phyloP scores from a whole-genome alignment of 768 basidiomycete species.

The Boletus pseudopeckii region DNA sequence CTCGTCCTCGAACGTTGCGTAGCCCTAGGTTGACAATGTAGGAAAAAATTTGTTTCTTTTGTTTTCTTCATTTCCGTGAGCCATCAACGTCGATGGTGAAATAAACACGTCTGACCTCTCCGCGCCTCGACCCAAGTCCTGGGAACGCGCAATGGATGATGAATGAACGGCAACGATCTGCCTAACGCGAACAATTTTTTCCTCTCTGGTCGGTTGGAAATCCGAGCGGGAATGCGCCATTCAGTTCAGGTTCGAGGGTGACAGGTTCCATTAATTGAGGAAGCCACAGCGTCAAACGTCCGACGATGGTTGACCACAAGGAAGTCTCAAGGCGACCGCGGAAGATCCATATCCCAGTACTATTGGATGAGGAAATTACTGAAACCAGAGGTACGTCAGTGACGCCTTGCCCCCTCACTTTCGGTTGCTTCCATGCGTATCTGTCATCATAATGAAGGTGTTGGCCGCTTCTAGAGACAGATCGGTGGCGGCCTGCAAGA shows the following conservation, averaged over 20 bases:
- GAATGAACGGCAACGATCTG: conserved; percentile 20
- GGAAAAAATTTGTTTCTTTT: conserved; percentile 25
- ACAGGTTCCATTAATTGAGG: conserved; percentile 24
- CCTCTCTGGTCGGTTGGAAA: conserved; percentile 5
- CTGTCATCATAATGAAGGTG: conserved; percentile 15
- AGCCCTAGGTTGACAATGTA: conserved; percentile 14
- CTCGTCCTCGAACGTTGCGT: conserved; percentile 8
- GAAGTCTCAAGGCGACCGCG: conserved; percentile 27
- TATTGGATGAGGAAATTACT: conserved; percentile 12
- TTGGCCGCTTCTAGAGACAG: conserved; percentile 5
- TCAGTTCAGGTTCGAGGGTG: conserved; percentile 3
- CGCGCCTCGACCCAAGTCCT: conserved; percentile 3
- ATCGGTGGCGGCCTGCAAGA: conserved; percentile 20
- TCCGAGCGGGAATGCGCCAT: conserved; percentile 5
- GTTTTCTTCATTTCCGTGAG: conserved; percentile 24
- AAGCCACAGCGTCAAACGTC: conserved; percentile 1
- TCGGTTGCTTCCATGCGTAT: conserved; percentile 8
- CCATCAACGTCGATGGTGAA: conserved; percentile 21
- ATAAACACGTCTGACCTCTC: conserved; percentile 20
- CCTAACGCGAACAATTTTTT: conserved; percentile 15
- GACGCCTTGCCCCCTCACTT: conserved; percentile 10
- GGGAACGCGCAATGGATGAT: conserved; percentile 6
- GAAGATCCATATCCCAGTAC: conserved; percentile 6
- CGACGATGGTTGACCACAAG: conserved; percentile 16
- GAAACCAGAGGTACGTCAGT: conserved; percentile 2